Evolutionary conservation across 2,329 filamentous ascomycete genomes (phyloP), one percentile per base, ranked within the genome.

Genomic region (Blastomyces percursus): DNA sequence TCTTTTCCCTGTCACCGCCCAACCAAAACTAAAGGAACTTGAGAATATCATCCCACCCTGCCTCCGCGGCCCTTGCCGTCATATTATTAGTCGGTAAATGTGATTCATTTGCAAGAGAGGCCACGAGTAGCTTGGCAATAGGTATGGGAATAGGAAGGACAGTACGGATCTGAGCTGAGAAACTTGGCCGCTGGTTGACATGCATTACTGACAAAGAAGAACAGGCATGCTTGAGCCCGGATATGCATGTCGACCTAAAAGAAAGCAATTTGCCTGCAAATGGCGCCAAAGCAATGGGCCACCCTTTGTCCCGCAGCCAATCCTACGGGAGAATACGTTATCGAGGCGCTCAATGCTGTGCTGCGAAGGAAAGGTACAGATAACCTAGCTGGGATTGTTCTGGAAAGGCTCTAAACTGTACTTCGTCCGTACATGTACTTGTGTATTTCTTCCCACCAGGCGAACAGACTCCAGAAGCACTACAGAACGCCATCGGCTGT

Each of bases 241-340:
- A 51, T 60, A 60, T 60, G 59, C 59, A 60, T 51, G 59, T 24
- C 44, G 46, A 60, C 59, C 59, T 60, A 60, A 60, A 27, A 60
- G 59, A 35, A 38, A 24, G 8, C 56, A 52, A 27, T 32, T 32
- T 32, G 30, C 21, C 3, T 3, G 16, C 14, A 35, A 11, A 40
- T 30, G 35, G 24, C 16, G 54, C 14, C 44, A 5, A 35, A 35
- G 50, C 12, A 61, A 55, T 55, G 59, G 30, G n/a, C 48, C 46
- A 48, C 48, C 32, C 50, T 52, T 38, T 54, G 7, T n/a, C 51
- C 30, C 51, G 30, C 30, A 24, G 51, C 51, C 16, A 54, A 35
- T 54, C n/a, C 27, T 24, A 24, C 55, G 55, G 55, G 38, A 44
- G 21, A n/a, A 38, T 57, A 27, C 55, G 16, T 38, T 38, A 9